These are phyloP conservation scores for Ceratocystis harringtonii DNA, from an alignment of 2,329 filamentous ascomycete species.

Conservation along the genomic window DNA sequence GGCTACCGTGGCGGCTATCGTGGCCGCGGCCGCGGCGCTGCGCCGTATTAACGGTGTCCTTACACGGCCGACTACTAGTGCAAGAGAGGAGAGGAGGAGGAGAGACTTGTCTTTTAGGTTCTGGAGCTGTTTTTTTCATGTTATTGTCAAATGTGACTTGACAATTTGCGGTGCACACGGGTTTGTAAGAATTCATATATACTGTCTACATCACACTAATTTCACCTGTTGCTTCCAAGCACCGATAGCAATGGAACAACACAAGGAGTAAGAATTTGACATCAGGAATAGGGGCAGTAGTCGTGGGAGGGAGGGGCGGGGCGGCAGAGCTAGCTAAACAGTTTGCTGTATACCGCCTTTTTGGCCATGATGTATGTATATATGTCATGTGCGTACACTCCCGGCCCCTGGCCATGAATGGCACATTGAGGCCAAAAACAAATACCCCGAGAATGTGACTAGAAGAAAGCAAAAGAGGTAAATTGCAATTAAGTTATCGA, in stretches of 20 bases:
- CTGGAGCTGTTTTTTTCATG: background rate
- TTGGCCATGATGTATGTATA: background rate
- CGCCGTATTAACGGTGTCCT: constrained; percentile 41
- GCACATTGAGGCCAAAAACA: too few relatives aligned
- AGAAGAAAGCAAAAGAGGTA: background rate
- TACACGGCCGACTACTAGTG: background rate
- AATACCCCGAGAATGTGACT: too few relatives aligned
- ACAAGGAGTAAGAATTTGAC: background rate
- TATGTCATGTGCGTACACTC: background rate
- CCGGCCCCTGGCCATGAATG: background rate
- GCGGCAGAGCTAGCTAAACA: background rate
- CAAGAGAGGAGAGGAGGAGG: background rate
- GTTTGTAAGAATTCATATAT: background rate
- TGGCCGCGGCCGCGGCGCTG: constrained; percentile 43
- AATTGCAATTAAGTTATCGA: background rate
- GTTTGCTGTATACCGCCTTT: too few relatives aligned
- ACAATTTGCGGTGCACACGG: background rate
- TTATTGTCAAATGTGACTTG: background rate
- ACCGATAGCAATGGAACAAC: background rate
- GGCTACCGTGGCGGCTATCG: constrained; percentile 43
- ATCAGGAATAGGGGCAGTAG: background rate
- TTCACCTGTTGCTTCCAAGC: background rate
- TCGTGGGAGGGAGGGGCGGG: background rate
- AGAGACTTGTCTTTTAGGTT: background rate
- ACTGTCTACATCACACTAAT: background rate